Base-by-base conservation (phyloP, 176 grass and related monocot genomes). In the Zea mays region DNA sequence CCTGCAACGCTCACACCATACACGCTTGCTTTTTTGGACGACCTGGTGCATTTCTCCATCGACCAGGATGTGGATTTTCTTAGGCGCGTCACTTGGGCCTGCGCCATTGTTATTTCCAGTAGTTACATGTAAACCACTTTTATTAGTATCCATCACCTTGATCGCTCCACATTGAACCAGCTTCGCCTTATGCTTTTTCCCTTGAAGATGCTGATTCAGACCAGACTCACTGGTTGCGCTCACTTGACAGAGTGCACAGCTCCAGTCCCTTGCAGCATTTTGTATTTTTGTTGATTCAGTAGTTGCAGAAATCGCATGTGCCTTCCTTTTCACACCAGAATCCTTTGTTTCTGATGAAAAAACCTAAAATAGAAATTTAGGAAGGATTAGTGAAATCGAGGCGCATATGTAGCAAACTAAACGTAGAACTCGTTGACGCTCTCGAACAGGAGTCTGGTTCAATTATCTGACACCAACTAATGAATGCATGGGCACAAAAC, bases 181-280 rank as follows among this genome's bases (percentile, higher is more conserved):
- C 59, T 86, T 92, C 7, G 83, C 59, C 66, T 54, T 65, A 15
- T 89, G 80, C 8, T 54, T 86, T 65, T 77, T 84, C 54, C 86
- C 86, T 74, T 56, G 10, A 46, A 81, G 54, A 73, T 86, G 83
- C 13, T 35, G 52, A 51, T 81, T 81, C 21, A 81, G 62, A 14
- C 38, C 39, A 66, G 41, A 64, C 58, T 92, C 86, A 67, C 74
- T 72, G 15, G 83, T 86, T 65, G 74, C 38, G 7, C 35, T 83
- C n/a, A 88, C 83, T 37, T 86, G 86, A 78, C 76, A 88, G 38
- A 86, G 20, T 5, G 80, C 79, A 73, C 86, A 88, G 67, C 74
- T 83, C 86, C 82, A 80, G 42, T 88, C 74, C 69, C 49, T 37
- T 46, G 33, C 67, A 56, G 16, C n/a, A 67, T 68, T 82, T 36